Conservation (phyloP, 768 basidiomycete species). For the Phaeolepiota aurea region DNA sequence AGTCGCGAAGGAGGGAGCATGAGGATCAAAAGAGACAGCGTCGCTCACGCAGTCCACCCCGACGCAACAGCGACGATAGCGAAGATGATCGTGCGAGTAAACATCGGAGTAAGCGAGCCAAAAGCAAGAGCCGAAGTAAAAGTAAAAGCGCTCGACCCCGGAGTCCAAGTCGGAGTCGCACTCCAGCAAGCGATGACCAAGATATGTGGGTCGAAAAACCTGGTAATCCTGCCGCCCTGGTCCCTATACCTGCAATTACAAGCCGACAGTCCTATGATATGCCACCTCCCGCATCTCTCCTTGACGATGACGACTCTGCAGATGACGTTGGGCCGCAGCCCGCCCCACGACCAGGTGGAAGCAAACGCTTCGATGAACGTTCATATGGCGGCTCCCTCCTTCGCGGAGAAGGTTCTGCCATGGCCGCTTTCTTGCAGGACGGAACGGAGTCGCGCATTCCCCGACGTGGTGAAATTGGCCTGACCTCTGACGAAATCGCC, state of each 20-base stretch:
- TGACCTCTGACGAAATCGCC: constrained; percentile 83
- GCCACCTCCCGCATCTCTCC: constrained; percentile 14
- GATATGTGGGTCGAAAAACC: constrained; percentile 66
- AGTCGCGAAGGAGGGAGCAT: constrained; percentile 36
- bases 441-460: constrained; percentile 83
- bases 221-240: constrained; percentile 15
- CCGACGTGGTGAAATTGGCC: constrained; percentile 96
- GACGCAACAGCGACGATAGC: constrained; percentile 24
- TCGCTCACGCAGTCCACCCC: constrained; percentile 17
- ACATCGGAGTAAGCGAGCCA: constrained; percentile 10
- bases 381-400: constrained; percentile 86
- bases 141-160: constrained; percentile 23
- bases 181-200: constrained; percentile 13
- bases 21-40: constrained; percentile 29
- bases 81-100: constrained; percentile 24
- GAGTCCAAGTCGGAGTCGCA: constrained; percentile 23
- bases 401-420: constrained; percentile 93
- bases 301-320: constrained; percentile 50
- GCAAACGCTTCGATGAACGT: constrained; percentile 66
- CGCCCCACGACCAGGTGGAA: constrained; percentile 27
- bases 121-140: constrained; percentile 16
- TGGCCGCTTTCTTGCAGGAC: constrained; percentile 94
- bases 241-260: constrained; percentile 8
- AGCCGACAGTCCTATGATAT: constrained; percentile 5
- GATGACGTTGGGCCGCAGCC: constrained; percentile 80